Conservation (phyloP, 768 basidiomycete genomes). For the Lentinula guzmanii region DNA sequence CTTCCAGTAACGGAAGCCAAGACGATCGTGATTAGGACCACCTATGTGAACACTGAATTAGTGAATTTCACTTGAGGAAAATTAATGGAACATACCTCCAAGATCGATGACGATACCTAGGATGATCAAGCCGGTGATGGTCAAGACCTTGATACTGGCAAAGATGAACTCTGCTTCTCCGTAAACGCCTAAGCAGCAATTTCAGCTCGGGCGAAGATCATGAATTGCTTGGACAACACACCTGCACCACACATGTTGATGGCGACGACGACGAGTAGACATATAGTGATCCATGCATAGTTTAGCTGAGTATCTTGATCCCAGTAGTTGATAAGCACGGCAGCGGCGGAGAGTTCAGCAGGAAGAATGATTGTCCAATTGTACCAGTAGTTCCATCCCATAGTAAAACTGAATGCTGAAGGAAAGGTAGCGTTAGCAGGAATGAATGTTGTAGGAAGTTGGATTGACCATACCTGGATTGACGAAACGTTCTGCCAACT, state of each 20-base stretch:
- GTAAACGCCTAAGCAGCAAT: constrained; percentile 46
- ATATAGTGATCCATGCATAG: constrained; percentile 78
- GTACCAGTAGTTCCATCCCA: constrained; percentile 56
- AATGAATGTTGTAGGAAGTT: constrained; percentile 5
- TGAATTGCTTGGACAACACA: constrained; percentile 12
- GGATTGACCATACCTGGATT: constrained; percentile 58
- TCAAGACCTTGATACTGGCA: constrained; percentile 84
- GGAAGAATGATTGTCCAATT: constrained; percentile 66
- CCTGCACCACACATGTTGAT: constrained; percentile 77
- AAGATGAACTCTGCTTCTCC: constrained; percentile 77
- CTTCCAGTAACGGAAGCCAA: constrained; percentile 27
- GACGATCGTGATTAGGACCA: constrained; percentile 73
- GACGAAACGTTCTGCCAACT: constrained; percentile 76
- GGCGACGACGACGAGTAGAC: constrained; percentile 63
- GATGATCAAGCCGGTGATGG: constrained; percentile 67
- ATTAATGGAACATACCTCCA: constrained; percentile 39
- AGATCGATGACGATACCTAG: constrained; percentile 76
- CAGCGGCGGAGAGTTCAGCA: constrained; percentile 68
- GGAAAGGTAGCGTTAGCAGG: neutral
- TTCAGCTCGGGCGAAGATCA: neutral
- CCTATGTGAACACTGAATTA: constrained; percentile 31
- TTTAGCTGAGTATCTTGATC: constrained; percentile 40
- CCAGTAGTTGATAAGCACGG: constrained; percentile 78
- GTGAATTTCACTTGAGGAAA: neutral
- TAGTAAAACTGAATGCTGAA: constrained; percentile 21